Base-by-base conservation (phyloP, 2,329 filamentous ascomycete species). In the Pyricularia grisea region DNA sequence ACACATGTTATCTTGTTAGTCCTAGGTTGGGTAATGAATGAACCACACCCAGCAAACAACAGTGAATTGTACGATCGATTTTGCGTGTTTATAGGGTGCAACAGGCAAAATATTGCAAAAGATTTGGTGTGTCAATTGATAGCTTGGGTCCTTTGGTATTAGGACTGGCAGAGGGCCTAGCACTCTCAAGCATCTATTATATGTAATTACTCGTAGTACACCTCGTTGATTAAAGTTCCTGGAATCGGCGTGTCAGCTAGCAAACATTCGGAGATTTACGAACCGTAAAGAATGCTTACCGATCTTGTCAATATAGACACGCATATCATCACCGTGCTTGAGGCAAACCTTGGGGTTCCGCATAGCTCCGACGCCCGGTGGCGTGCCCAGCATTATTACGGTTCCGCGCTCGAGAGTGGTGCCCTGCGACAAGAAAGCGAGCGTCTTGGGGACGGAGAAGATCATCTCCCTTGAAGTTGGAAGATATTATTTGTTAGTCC, bases 281-380 rank as follows among this genome's bases (percentile, higher is more conserved):
- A 25, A 27, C 27, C 4, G n/a, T 10, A 10, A 1, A 55, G 6
- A 64, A 64, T 17, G 3, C 66, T 31, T 76, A 14, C 78, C 79
- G 58, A 80, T 77, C 65, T 73, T 67, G 42, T 77, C 75, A 71
- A 81, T 78, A 66, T 78, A 74, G 3, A 81, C 77, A 42, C 76
- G 72, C 67, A 81, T 79, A 67, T 73, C 72, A 67, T 73, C 72
- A 17, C 66, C 70, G 69, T 73, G 68, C 55, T 72, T 58, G 4
- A 73, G 67, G 60, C 66, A 60, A 27, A 73, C 68, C 70, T 71
- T 72, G 67, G 80, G 79, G 33, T 78, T 76, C 42, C 78, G 75
- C 72, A 79, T 78, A 3, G 77, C 76, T 5, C 81, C 81, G 23
- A 83, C 80, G 28, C 81, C 81, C 0, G 78, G 76, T 0, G 77